A percentile compares a stretch with the other conserved stretches of the same genome.
Conservation (phyloP, 1,139 yeast species). For the Suhomyces taliae region DNA sequence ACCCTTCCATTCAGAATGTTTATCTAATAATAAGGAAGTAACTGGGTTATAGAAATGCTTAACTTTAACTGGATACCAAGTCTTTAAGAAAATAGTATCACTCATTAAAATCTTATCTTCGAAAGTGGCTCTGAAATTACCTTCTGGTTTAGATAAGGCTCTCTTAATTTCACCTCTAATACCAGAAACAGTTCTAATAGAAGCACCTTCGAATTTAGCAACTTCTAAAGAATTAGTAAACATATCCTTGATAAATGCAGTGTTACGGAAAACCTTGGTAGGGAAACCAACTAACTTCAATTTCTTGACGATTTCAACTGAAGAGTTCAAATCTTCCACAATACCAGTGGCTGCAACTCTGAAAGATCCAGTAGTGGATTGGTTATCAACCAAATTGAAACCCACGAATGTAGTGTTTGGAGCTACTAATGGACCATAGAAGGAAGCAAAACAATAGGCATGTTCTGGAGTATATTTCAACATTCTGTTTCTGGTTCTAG, state of each 20-base stretch:
- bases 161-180: conserved; percentile 96
- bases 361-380: conserved; percentile 84
- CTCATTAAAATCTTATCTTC: conserved; percentile 93
- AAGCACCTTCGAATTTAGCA: conserved; percentile 97
- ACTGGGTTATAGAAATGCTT: conserved; percentile 95
- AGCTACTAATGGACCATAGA: conserved; percentile 95
- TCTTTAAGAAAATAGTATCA: conserved; percentile 84
- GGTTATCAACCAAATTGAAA: conserved; percentile 80
- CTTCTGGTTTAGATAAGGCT: conserved; percentile 92
- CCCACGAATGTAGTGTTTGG: conserved; percentile 98
- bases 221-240: conserved; percentile 89
- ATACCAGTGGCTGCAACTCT: conserved; percentile 98
- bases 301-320: conserved; percentile 92
- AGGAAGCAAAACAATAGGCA: conserved; percentile 93
- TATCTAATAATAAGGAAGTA: conserved; percentile 73
- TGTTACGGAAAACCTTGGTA: conserved; percentile 87
- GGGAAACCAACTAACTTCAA: conserved; percentile 95
- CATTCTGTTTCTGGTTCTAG: conserved; percentile 97
- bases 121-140: conserved; percentile 97
- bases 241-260: conserved; percentile 97
- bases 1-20: conserved; percentile 91
- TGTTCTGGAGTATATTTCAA: conserved; percentile 98
- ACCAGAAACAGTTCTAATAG: conserved; percentile 94
- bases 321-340: conserved; percentile 87
- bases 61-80: conserved; percentile 95